Evolutionary conservation across 1,139 yeast species (phyloP).

Genomic region (Scheffersomyces stambukii): DNA sequence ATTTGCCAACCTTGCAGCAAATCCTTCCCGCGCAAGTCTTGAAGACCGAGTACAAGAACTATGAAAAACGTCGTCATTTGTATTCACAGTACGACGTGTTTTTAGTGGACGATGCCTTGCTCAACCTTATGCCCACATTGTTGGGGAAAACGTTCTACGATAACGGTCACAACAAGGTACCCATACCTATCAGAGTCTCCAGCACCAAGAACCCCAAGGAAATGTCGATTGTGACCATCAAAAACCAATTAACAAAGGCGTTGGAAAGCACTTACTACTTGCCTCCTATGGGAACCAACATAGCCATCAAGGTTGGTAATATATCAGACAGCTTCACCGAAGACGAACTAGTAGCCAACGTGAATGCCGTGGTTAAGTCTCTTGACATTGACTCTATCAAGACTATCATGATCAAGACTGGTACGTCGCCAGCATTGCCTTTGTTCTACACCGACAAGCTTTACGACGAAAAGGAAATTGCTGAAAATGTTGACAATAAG

Average conservation of each 20-base stretch:
- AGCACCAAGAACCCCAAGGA: constrained; percentile 30
- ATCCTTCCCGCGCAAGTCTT: constrained; percentile 54
- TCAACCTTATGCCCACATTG: constrained; percentile 75
- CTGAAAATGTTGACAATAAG: constrained; percentile 16
- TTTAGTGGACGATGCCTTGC: constrained; percentile 76
- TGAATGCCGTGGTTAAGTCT: constrained; percentile 50
- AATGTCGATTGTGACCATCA: constrained; percentile 54
- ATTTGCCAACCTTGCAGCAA: constrained; percentile 44
- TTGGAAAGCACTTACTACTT: constrained; percentile 57
- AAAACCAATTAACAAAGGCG: constrained; percentile 56
- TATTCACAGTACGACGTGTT: constrained; percentile 63
- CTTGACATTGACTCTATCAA: constrained; percentile 47
- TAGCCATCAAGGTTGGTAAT: constrained; percentile 65
- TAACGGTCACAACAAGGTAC: constrained; percentile 59
- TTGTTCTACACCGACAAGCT: constrained; percentile 65
- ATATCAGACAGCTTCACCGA: constrained; percentile 33
- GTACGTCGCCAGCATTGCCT: constrained; percentile 78
- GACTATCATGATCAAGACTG: constrained; percentile 65
- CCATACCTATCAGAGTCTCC: constrained; percentile 62
- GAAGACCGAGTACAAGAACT: constrained; percentile 64
- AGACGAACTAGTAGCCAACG: constrained; percentile 46
- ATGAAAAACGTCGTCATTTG: constrained; percentile 67
- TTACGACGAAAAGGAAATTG: constrained; percentile 34
- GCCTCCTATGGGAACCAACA: constrained; percentile 71
- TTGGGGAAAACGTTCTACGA: constrained; percentile 77